phyloP scores from a whole-genome alignment of 495 filamentous ascomycete species.

The Collariella sp. region DNA sequence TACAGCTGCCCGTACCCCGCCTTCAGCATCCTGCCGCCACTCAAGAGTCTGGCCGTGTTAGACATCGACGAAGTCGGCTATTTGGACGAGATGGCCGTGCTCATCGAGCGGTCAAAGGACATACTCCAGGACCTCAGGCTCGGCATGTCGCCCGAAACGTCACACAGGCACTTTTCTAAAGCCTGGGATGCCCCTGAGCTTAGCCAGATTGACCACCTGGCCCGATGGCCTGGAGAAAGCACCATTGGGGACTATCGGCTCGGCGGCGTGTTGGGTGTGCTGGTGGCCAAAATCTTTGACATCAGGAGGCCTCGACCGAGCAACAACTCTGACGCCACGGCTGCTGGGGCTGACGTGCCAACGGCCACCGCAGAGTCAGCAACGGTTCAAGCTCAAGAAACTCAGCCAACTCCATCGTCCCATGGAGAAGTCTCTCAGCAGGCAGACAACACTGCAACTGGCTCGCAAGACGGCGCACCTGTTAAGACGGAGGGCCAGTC shows the following conservation, averaged over 20 bases:
- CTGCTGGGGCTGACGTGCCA: neutral
- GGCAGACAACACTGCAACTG: neutral
- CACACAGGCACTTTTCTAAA: constrained; percentile 49
- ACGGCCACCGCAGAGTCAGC: neutral
- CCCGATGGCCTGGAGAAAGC: constrained; percentile 43
- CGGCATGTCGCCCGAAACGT: constrained; percentile 59
- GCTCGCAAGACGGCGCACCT: neutral
- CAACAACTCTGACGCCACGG: neutral
- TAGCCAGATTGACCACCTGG: constrained; percentile 50
- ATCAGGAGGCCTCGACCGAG: constrained; percentile 32
- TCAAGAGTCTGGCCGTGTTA: constrained; percentile 73
- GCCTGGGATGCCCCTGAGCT: constrained; percentile 51
- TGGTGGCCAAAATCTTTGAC: constrained; percentile 58
- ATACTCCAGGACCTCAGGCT: constrained; percentile 68
- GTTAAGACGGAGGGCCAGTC: neutral
- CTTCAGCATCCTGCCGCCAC: constrained; percentile 72
- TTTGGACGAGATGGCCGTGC: constrained; percentile 76
- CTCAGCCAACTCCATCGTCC: neutral
- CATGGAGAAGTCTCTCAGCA: neutral
- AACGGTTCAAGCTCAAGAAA: neutral
- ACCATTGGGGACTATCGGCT: constrained; percentile 40
- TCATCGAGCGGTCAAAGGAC: constrained; percentile 65
- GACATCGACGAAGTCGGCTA: constrained; percentile 86
- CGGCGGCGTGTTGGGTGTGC: constrained; percentile 67
- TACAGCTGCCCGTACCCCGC: constrained; percentile 69